phyloP scores from a whole-genome alignment of 257 asterid species.

The Solanum bulbocastanum region DNA sequence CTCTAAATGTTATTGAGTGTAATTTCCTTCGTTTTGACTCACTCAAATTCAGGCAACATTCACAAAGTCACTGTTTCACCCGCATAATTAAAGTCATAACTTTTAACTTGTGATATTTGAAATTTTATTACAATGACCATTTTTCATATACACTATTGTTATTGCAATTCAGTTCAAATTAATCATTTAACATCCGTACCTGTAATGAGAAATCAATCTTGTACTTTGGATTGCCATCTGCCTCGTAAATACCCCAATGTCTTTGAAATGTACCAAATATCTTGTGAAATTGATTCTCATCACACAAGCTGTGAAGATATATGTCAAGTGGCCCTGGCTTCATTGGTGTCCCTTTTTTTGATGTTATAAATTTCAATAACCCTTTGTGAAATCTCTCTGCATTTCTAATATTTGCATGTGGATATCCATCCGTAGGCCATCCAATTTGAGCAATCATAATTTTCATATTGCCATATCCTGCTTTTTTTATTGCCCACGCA shows the following conservation, averaged over 20 bases:
- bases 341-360: slow-evolving; percentile 35
- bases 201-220: slow-evolving; percentile 23
- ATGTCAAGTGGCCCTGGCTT: slow-evolving; percentile 25
- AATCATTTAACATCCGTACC: neutral
- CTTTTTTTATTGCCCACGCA: slow-evolving; percentile 25
- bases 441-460: slow-evolving; percentile 40
- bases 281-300: slow-evolving; percentile 17
- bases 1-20: neutral
- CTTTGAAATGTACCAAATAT: slow-evolving; percentile 15
- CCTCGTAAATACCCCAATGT: slow-evolving; percentile 49
- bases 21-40: neutral
- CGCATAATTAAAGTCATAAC: neutral
- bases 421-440: slow-evolving; percentile 56
- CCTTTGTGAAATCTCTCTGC: slow-evolving; percentile 31
- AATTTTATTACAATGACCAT: neutral
- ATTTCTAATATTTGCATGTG: slow-evolving; percentile 2
- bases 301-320: slow-evolving; percentile 25
- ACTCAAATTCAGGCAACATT: neutral
- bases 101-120: neutral
- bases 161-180: neutral
- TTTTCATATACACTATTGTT: neutral
- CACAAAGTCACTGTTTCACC: neutral
- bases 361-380: slow-evolving; percentile 14
- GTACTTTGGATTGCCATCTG: slow-evolving; percentile 49
- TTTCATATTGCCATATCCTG: slow-evolving; percentile 11